Evolutionary conservation across 2,329 filamentous ascomycete species (phyloP), one percentile per base, ranked within the genome.

Genomic region (Paraphaeosphaeria minitans): DNA sequence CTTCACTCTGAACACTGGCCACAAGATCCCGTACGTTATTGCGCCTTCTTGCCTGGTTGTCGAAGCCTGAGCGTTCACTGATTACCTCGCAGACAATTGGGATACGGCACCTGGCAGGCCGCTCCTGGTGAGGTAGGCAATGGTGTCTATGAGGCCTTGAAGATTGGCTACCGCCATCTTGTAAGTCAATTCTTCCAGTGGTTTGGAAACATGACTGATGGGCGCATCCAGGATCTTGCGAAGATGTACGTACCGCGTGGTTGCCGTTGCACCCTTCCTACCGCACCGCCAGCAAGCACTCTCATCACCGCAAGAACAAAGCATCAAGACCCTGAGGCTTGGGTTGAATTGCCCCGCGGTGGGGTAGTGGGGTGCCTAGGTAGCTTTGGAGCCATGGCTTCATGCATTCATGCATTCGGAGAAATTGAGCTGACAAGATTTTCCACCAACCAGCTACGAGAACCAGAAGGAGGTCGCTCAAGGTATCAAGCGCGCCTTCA

Each of bases 71-170:
- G 31, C 27, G 31, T 35, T 19, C 16, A 19, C 62, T 70, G 39
- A 65, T 39, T 91, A 46, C 89, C 89, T 52, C 91, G 75, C 70
- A 72, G 69, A 47, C 69, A 72, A 60, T 60, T 74, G 79, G 72
- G 71, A 53, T 74, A 72, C 46, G 72, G 72, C 27, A 75, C 72
- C 48, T 76, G 72, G 72, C 72, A 76, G 51, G 67, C 70, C 33
- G 70, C 62, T 57, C 71, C 70, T 19, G 71, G 70, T 37, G 70
- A 76, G 59, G 71, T 72, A 33, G 67, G 84, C 55, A 73, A 70
- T 47, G 80, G 78, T 45, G 79, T 82, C 19, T 72, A 77, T 37
- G 76, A 71, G 52, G 69, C 71, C 12, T 48, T 75, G 58, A 72
- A 74, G 62, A 62, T 69, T 56, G 73, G 73, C 31, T 75, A 75